A percentile compares a stretch with the other conserved stretches of the same genome.
Evolutionary conservation across 805 yeast genomes (phyloP).

Genomic region (Debaryomyces prosopidis): DNA sequence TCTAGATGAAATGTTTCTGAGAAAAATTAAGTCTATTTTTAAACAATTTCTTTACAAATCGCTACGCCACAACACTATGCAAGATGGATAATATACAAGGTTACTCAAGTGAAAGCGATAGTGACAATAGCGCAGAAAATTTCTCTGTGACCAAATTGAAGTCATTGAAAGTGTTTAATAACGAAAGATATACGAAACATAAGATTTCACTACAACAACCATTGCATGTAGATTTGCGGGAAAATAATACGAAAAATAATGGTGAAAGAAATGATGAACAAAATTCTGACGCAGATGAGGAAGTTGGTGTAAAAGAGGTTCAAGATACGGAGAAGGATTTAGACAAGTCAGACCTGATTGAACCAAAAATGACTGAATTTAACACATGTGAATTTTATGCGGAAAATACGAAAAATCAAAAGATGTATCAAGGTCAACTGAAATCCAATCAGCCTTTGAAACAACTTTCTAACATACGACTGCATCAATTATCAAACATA

Average conservation of each 20-base stretch:
- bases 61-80: not conserved
- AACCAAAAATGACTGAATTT: not conserved
- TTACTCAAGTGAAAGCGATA: not conserved
- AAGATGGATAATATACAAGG: not conserved
- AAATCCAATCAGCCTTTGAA: not conserved
- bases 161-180: not conserved
- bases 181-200: not conserved
- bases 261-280: not conserved
- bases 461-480: not conserved
- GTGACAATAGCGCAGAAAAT: not conserved
- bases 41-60: no score
- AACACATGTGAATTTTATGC: not conserved
- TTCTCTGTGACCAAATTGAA: not conserved
- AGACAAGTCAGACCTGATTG: not conserved
- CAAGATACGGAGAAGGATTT: not conserved
- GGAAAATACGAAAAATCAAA: not conserved
- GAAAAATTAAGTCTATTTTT: no score
- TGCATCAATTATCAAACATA: not conserved
- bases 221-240: not conserved
- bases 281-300: not conserved
- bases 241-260: not conserved
- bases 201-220: not conserved
- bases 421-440: not conserved
- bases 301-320: not conserved
- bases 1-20: no score